Conservation (phyloP, 2,329 filamentous ascomycete genomes). For the Didymosphaeria variabile region DNA sequence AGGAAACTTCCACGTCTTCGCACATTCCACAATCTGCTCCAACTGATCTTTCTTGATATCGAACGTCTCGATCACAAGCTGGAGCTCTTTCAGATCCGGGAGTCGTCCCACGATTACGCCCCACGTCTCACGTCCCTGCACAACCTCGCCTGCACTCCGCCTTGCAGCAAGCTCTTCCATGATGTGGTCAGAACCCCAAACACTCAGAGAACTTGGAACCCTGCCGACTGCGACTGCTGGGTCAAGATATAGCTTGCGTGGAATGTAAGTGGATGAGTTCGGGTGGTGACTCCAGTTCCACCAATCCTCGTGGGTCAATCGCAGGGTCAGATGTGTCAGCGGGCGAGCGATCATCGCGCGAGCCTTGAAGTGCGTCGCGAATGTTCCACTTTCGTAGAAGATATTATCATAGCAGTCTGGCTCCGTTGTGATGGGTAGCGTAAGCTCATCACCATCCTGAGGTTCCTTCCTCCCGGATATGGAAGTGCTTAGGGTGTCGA, state of each 20-base stretch:
- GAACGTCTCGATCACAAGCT: constrained; percentile 40
- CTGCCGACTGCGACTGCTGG: constrained; percentile 27
- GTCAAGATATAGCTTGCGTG: constrained; percentile 30
- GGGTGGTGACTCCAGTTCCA: constrained; percentile 25
- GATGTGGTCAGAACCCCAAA: not conserved
- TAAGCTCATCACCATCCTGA: constrained; percentile 14
- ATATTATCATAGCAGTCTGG: not conserved
- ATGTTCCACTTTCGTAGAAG: not conserved
- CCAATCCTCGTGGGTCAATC: constrained; percentile 25
- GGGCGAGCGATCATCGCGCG: constrained; percentile 24
- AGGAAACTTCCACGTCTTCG: constrained; percentile 41
- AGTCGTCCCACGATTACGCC: constrained; percentile 22
- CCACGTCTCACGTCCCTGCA: constrained; percentile 21
- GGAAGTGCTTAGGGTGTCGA: constrained; percentile 7
- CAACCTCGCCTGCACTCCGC: constrained; percentile 25
- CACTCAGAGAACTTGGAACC: not conserved
- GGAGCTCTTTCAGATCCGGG: constrained; percentile 30
- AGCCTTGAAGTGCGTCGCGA: not conserved
- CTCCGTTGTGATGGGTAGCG: constrained; percentile 1
- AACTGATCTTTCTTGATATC: constrained; percentile 32
- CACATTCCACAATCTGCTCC: constrained; percentile 37
- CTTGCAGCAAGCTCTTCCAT: constrained; percentile 32
- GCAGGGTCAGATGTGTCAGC: constrained; percentile 25
- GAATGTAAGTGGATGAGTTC: not conserved
- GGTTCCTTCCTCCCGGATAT: not conserved